Percentiles rank a stretch among this genome's conserved stretches.
phyloP scores from a whole-genome alignment of 148 eudicot species.

The Cornus suecica region DNA sequence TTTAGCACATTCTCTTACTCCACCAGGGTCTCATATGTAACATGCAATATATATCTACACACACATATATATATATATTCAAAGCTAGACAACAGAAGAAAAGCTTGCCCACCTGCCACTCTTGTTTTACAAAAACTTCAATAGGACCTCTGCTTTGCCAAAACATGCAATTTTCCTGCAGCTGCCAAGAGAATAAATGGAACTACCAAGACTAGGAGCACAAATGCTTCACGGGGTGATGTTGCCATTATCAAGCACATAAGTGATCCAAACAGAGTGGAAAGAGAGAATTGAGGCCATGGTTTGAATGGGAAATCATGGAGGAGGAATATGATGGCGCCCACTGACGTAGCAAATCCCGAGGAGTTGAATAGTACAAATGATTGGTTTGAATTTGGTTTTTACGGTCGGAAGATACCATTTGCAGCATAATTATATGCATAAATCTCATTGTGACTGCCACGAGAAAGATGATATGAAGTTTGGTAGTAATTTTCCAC shows the following conservation, averaged over 20 bases:
- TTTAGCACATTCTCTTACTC: too few species aligned
- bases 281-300: conserved; percentile 7
- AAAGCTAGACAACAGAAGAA: too few species aligned
- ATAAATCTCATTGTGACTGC: neutral
- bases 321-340: neutral
- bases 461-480: conserved; percentile 1
- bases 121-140: too few species aligned
- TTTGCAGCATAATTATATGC: neutral
- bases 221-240: neutral
- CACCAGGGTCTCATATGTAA: too few species aligned
- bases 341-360: neutral
- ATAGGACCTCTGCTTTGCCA: neutral
- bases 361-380: neutral
- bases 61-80: too few species aligned
- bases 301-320: conserved; percentile 9
- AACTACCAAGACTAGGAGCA: neutral
- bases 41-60: too few species aligned
- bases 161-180: neutral
- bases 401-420: neutral
- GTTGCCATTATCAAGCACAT: conserved; percentile 5
- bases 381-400: neutral
- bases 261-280: neutral
- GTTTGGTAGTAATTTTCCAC: neutral
- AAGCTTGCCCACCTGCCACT: too few species aligned
- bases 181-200: neutral